These are phyloP conservation scores for Phytophthora boehmeriae DNA, from an alignment of 352 stramenopile genomes.

Conservation along the genomic window DNA sequence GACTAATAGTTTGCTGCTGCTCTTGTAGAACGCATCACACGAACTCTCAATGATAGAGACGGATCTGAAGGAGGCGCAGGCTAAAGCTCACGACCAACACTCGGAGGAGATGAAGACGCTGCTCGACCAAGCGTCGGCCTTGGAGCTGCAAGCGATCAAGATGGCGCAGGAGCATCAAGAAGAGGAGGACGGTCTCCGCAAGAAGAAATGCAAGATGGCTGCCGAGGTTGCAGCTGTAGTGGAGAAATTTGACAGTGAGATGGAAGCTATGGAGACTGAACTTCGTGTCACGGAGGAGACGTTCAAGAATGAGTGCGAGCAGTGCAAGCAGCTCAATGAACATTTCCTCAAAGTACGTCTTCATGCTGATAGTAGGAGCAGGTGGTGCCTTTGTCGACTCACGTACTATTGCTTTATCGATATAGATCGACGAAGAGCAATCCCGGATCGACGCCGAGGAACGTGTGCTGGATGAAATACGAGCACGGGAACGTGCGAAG, in stretches of 20 bases:
- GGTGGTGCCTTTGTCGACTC: background rate
- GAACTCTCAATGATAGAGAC: constrained; percentile 79
- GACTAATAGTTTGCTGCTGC: background rate
- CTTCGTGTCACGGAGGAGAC: constrained; percentile 49
- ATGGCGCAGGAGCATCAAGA: constrained; percentile 87
- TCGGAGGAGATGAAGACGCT: constrained; percentile 80
- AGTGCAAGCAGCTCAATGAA: constrained; percentile 78
- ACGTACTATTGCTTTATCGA: constrained; percentile 2
- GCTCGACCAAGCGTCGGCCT: constrained; percentile 53
- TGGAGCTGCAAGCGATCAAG: constrained; percentile 65
- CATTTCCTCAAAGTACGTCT: constrained; percentile 77
- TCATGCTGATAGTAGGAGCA: background rate
- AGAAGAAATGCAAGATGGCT: constrained; percentile 84
- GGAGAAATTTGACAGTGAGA: constrained; percentile 82
- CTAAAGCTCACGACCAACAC: constrained; percentile 77
- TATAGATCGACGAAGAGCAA: constrained; percentile 85
- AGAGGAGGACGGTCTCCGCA: constrained; percentile 76
- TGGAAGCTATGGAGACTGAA: constrained; percentile 64
- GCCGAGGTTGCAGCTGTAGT: constrained; percentile 71
- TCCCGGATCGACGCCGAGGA: constrained; percentile 84
- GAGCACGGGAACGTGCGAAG: constrained; percentile 72
- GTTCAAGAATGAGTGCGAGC: constrained; percentile 52
- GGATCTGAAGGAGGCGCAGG: constrained; percentile 78
- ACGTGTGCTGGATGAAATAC: constrained; percentile 70
- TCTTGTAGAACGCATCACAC: constrained; percentile 56